Evolutionary conservation across 352 stramenopile genomes (phyloP).

Genomic region (Pythium pyrilobum): DNA sequence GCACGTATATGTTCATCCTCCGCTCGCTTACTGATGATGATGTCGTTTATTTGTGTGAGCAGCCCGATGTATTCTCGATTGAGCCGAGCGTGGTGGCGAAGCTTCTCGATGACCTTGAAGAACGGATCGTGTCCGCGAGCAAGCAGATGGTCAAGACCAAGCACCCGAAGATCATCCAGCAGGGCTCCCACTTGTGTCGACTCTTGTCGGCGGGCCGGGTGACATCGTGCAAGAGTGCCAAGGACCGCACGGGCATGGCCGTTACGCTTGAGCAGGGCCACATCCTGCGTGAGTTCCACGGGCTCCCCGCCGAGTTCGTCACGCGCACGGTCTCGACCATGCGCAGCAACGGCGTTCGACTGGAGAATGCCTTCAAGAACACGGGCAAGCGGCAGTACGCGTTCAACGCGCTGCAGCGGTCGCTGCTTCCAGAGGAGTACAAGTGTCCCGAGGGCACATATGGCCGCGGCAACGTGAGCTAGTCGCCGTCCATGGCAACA

Average conservation of each 20-base stretch:
- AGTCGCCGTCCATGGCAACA: slow-evolving; percentile 1
- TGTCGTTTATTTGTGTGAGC: neutral
- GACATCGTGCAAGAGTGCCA: slow-evolving; percentile 96
- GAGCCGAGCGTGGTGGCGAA: slow-evolving; percentile 45
- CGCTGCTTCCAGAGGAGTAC: slow-evolving; percentile 80
- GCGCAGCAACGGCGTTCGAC: slow-evolving; percentile 76
- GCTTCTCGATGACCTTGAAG: slow-evolving; percentile 56
- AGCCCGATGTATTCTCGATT: slow-evolving; percentile 7
- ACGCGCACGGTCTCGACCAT: slow-evolving; percentile 77
- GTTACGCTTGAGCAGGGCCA: slow-evolving; percentile 93
- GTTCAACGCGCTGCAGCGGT: slow-evolving; percentile 82
- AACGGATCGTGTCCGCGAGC: slow-evolving; percentile 55
- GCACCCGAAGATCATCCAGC: slow-evolving; percentile 76
- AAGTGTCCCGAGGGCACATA: slow-evolving; percentile 82
- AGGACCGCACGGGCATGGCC: slow-evolving; percentile 97
- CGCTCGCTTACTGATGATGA: neutral
- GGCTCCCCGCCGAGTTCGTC: slow-evolving; percentile 38
- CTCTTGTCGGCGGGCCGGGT: slow-evolving; percentile 83
- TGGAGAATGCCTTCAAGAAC: slow-evolving; percentile 86
- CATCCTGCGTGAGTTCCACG: slow-evolving; percentile 69
- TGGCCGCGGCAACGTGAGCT: slow-evolving; percentile 71
- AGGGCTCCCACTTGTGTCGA: slow-evolving; percentile 74
- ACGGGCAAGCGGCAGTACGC: slow-evolving; percentile 75
- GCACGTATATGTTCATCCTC: neutral
- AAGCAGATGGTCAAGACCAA: slow-evolving; percentile 72